phyloP scores from a whole-genome alignment of 1,284 basidiomycete species.

The Cryptococcus amylolentus region DNA sequence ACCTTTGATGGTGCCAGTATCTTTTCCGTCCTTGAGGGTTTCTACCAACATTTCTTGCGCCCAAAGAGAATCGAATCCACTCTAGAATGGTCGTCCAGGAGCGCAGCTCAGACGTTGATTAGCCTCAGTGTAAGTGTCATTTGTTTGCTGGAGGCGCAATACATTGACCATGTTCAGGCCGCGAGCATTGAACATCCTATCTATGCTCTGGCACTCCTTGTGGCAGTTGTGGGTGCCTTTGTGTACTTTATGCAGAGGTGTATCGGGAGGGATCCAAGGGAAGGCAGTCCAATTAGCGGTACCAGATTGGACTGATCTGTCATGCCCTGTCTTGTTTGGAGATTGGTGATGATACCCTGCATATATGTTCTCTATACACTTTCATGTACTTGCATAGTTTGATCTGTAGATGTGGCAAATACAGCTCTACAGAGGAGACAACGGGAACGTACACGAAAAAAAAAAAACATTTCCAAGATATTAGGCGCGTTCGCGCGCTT shows the following conservation, averaged over 20 bases:
- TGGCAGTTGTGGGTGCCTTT: slow-evolving; percentile 32
- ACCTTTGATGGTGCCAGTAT: slow-evolving; percentile 59
- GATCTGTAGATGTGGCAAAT: too few relatives aligned
- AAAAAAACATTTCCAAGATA: too few relatives aligned
- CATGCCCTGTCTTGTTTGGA: neutral
- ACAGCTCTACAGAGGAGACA: too few relatives aligned
- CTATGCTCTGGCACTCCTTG: slow-evolving; percentile 33
- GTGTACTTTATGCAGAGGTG: slow-evolving; percentile 36
- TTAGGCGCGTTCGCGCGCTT: neutral
- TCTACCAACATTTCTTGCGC: slow-evolving; percentile 57
- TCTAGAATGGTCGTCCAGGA: slow-evolving; percentile 42
- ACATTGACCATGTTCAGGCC: slow-evolving; percentile 20
- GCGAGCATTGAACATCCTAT: slow-evolving; percentile 43
- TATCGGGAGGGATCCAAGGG: slow-evolving; percentile 28
- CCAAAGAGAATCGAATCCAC: slow-evolving; percentile 53
- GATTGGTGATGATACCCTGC: slow-evolving; percentile 10
- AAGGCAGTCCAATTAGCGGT: slow-evolving; percentile 9
- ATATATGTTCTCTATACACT: slow-evolving; percentile 6
- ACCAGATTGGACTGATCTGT: slow-evolving; percentile 22
- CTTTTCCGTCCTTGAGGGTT: slow-evolving; percentile 67
- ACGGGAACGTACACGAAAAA: too few relatives aligned
- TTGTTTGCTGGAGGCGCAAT: slow-evolving; percentile 1
- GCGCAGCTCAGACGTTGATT: slow-evolving; percentile 33
- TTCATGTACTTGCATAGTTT: neutral
- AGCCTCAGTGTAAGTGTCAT: slow-evolving; percentile 19